phyloP scores from a whole-genome alignment of 108 stramenopile genomes.

The Conticribra guillardii region DNA sequence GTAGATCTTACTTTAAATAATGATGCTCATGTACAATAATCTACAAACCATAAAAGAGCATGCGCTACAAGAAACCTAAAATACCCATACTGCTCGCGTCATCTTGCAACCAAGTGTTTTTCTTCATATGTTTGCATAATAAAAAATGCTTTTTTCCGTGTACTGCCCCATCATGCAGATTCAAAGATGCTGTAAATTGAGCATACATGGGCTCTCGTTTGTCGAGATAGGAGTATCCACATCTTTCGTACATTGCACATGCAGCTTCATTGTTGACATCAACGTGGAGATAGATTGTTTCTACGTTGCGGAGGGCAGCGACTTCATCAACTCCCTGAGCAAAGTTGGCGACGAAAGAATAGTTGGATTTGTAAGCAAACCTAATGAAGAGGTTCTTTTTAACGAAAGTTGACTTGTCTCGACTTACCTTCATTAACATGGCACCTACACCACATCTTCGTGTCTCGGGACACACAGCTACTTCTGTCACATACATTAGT shows the following conservation, averaged over 20 bases:
- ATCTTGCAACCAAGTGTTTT: conserved; percentile 61
- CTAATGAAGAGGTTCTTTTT: too few relatives aligned
- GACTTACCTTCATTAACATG: conserved; percentile 32
- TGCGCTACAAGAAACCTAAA: background rate
- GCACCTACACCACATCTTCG: conserved; percentile 75
- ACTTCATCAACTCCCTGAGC: conserved; percentile 65
- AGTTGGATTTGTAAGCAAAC: too few relatives aligned
- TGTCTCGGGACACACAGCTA: conserved; percentile 63
- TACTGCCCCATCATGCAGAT: conserved; percentile 81
- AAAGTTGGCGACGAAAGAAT: too few relatives aligned
- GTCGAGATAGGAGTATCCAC: conserved; percentile 62
- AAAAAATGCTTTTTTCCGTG: conserved; percentile 73
- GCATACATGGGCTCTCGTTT: conserved; percentile 56
- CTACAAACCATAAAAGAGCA: background rate
- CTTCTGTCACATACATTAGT: conserved; percentile 85
- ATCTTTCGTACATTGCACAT: conserved; percentile 62
- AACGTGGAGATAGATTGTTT: conserved; percentile 84
- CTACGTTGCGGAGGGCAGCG: conserved; percentile 64
- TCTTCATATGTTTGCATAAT: conserved; percentile 60
- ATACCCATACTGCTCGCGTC: background rate
- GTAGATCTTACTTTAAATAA: background rate
- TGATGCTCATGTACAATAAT: background rate
- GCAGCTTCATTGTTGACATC: conserved; percentile 79
- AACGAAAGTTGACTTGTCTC: too few relatives aligned
- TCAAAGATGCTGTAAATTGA: conserved; percentile 80